Evolutionary conservation across 2,329 filamentous ascomycete species (phyloP).

Genomic region (Monosporascus ibericus): DNA sequence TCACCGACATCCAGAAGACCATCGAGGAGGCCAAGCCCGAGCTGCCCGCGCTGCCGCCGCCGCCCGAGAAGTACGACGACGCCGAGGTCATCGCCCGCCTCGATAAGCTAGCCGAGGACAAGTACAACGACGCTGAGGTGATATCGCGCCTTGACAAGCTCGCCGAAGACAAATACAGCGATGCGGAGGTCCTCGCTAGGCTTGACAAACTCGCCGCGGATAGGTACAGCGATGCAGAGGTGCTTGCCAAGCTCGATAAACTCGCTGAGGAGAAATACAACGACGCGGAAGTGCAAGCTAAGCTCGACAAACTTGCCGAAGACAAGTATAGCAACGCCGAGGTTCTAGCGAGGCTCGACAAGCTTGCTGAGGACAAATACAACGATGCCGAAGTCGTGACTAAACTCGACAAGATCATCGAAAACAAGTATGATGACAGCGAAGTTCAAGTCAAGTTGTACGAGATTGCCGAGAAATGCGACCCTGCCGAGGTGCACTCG

Average conservation of each 20-base stretch:
- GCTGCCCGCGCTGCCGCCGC: constrained; percentile 48
- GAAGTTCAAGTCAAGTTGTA: constrained; percentile 1
- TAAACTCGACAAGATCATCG: constrained; percentile 26
- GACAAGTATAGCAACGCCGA: neutral
- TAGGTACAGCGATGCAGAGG: neutral
- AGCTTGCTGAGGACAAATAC: constrained; percentile 28
- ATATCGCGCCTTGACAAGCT: constrained; percentile 23
- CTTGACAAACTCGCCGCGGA: constrained; percentile 21
- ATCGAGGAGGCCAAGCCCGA: constrained; percentile 55
- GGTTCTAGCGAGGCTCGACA: constrained; percentile 7
- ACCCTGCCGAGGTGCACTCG: constrained; percentile 15
- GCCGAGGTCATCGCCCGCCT: constrained; percentile 39
- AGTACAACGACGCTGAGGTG: constrained; percentile 7
- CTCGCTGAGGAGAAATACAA: neutral
- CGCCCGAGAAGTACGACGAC: constrained; percentile 61
- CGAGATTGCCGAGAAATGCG: constrained; percentile 9
- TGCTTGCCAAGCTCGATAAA: neutral
- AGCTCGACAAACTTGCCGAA: constrained; percentile 20
- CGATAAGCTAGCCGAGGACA: constrained; percentile 24
- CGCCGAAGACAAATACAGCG: constrained; percentile 27
- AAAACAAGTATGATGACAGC: constrained; percentile 1
- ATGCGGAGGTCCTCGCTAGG: constrained; percentile 22
- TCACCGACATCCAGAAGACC: constrained; percentile 48
- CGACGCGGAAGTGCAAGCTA: constrained; percentile 1
- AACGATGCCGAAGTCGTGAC: neutral